Conservation (phyloP, 192 early-diverging fungal genomes). For the Gigaspora rosea region DNA sequence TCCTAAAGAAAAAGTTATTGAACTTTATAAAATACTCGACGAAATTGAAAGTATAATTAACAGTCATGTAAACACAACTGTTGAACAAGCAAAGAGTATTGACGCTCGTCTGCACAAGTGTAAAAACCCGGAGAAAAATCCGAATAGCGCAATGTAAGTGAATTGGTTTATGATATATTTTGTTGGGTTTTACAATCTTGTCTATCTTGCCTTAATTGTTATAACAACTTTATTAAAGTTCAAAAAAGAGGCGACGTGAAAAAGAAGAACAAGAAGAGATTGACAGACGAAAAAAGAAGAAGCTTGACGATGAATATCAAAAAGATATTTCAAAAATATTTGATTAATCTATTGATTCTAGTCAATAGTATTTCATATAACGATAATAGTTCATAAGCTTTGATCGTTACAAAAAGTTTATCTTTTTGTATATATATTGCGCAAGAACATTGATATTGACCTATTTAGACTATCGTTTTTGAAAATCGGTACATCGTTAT, state of each 20-base stretch:
- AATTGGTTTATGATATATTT: background rate
- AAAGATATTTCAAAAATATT: background rate
- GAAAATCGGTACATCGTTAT: no score
- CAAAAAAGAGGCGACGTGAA: constrained; percentile 17
- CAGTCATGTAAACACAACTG: constrained; percentile 39
- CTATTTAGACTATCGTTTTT: no score
- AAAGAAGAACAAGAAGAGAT: constrained; percentile 8
- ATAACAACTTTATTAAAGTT: constrained; percentile 3
- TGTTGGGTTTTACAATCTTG: background rate
- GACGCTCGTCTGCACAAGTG: constrained; percentile 66
- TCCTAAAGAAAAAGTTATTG: constrained; percentile 41
- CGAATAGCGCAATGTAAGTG: constrained; percentile 59
- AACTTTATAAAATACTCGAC: constrained; percentile 50
- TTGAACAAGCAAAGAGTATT: constrained; percentile 58
- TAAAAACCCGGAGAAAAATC: constrained; percentile 76
- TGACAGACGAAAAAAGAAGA: constrained; percentile 4
- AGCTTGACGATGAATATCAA: constrained; percentile 13
- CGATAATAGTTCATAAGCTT: no score
- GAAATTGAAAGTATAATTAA: constrained; percentile 53
- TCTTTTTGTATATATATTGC: no score
- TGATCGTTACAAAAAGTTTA: no score
- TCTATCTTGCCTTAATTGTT: background rate
- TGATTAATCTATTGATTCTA: background rate
- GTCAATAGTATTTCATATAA: no score
- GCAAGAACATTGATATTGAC: no score